A percentile compares a stretch with the other conserved stretches of the same genome.
Evolutionary conservation across 2,329 filamentous ascomycete species (phyloP).

Genomic region (Alternaria atra): DNA sequence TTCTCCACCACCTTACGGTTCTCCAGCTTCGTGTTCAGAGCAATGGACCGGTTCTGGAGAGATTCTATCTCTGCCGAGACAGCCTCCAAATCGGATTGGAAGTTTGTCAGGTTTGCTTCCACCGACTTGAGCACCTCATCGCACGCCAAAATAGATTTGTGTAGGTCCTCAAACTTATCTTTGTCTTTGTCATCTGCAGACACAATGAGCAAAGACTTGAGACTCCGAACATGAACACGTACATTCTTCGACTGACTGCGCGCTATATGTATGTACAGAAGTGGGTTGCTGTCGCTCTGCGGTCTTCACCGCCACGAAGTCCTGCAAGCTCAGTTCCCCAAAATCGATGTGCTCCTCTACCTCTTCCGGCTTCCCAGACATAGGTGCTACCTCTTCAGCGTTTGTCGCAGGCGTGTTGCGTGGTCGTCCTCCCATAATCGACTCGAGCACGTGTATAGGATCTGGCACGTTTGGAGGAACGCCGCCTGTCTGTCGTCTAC

Average conservation of each 20-base stretch:
- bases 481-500: conserved; percentile 66
- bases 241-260: conserved; percentile 78
- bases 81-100: conserved; percentile 88
- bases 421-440: conserved; percentile 61
- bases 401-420: conserved; percentile 32
- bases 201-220: conserved; percentile 38
- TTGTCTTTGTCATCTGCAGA: conserved; percentile 77
- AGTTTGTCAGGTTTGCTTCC: conserved; percentile 89
- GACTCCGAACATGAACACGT: conserved; percentile 52
- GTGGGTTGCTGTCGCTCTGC: conserved; percentile 42
- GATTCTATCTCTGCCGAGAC: conserved; percentile 97
- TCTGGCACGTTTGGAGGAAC: conserved; percentile 68
- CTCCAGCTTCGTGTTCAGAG: conserved; percentile 83
- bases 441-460: conserved; percentile 74
- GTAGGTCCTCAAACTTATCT: conserved; percentile 86
- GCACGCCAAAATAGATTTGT: conserved; percentile 86
- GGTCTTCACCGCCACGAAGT: conserved; percentile 64
- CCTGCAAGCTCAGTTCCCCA: conserved; percentile 76
- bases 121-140: conserved; percentile 94
- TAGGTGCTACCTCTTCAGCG: conserved; percentile 22
- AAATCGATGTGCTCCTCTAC: conserved; percentile 79
- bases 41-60: conserved; percentile 83
- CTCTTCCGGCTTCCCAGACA: conserved; percentile 55
- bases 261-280: conserved; percentile 60
- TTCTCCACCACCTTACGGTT: conserved; percentile 92